These are phyloP conservation scores for Ciborinia camelliae DNA, from an alignment of 2,329 filamentous ascomycete species.

Conservation along the genomic window DNA sequence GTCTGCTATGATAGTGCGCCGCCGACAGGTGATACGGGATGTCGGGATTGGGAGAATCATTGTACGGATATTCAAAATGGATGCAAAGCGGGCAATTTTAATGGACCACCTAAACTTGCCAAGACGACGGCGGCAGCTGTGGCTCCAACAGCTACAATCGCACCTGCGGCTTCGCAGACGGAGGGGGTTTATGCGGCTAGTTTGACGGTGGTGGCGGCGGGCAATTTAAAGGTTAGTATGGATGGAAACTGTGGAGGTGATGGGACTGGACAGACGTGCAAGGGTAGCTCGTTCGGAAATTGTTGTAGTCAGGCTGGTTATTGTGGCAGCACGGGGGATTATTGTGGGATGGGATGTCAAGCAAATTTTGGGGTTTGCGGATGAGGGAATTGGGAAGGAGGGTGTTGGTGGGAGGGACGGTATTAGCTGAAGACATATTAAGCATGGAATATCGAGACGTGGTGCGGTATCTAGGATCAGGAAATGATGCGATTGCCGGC, in stretches of 20 bases:
- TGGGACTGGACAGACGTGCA: slow-evolving; percentile 3
- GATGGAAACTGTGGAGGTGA: slow-evolving; percentile 16
- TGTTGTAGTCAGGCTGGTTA: slow-evolving; percentile 14
- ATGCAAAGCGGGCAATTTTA: slow-evolving; percentile 44
- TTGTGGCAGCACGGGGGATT: background rate
- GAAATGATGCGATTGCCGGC: background rate
- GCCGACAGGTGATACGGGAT: slow-evolving; percentile 57
- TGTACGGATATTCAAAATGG: slow-evolving; percentile 49
- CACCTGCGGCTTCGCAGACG: background rate
- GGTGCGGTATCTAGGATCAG: background rate
- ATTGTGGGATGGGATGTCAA: slow-evolving; percentile 11
- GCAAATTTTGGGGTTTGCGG: slow-evolving; percentile 8
- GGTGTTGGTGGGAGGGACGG: background rate
- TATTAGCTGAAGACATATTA: background rate
- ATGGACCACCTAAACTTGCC: slow-evolving; percentile 43
- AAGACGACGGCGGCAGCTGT: background rate
- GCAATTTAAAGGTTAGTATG: background rate
- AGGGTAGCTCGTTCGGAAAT: slow-evolving; percentile 11
- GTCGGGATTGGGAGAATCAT: slow-evolving; percentile 59
- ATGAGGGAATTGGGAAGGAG: background rate
- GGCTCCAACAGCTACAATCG: background rate
- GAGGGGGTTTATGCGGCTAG: background rate
- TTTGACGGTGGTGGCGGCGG: background rate
- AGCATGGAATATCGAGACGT: background rate
- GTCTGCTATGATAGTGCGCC: slow-evolving; percentile 58